phyloP scores from a whole-genome alignment of 805 yeast genomes.

The Wickerhamomyces alni region DNA sequence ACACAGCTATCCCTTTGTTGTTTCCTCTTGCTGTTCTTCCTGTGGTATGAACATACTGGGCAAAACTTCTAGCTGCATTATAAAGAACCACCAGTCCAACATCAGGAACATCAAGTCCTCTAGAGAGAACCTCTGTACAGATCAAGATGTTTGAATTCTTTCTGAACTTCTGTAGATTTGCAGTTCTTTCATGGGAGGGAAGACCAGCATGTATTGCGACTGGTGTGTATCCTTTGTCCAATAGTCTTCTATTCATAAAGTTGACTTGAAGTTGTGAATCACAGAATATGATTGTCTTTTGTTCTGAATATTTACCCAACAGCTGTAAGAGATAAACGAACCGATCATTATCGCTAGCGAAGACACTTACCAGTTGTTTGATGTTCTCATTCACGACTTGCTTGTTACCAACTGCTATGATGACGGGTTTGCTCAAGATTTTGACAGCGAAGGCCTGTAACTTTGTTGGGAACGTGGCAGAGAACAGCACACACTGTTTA shows the following conservation, averaged over 20 bases:
- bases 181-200: conserved; percentile 75
- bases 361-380: conserved; percentile 60
- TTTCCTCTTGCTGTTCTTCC: conserved; percentile 94
- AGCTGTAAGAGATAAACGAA: conserved; percentile 48
- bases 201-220: conserved; percentile 88
- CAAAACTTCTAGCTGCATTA: conserved; percentile 82
- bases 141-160: conserved; percentile 55
- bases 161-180: conserved; percentile 66
- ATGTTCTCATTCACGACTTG: conserved; percentile 80
- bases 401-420: conserved; percentile 73
- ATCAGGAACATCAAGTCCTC: conserved; percentile 91
- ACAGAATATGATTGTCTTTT: conserved; percentile 73
- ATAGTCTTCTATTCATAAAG: conserved; percentile 47
- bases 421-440: conserved; percentile 58
- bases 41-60: conserved; percentile 93
- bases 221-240: conserved; percentile 49
- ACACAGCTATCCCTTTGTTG: conserved; percentile 64
- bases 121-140: conserved; percentile 92
- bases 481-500: conserved; percentile 81
- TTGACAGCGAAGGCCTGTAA: conserved; percentile 71
- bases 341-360: conserved; percentile 48
- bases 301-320: conserved; percentile 39
- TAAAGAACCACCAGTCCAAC: conserved; percentile 76
- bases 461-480: conserved; percentile 87
- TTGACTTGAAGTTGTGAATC: conserved; percentile 90